These are phyloP conservation scores for cucumber (Cucumis sativus) DNA, from an alignment of 306 rosid genomes.

Conservation along the genomic window Cucumber_9930_V3 NC_026655.2:12574501-12575000, in stretches of 20 bases:
- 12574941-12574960: too few species aligned
- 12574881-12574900: constrained; percentile 38
- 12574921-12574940: too few species aligned
- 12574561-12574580: constrained; percentile 37
- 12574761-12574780: constrained; percentile 76
- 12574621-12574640: constrained; percentile 33
- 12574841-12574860: constrained; percentile 56
- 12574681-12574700: constrained; percentile 54
- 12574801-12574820: constrained; percentile 66
- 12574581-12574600: constrained; percentile 20
- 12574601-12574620: constrained; percentile 48
- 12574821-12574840: constrained; percentile 21
- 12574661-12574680: constrained; percentile 48
- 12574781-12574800: constrained; percentile 49
- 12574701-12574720: constrained; percentile 53
- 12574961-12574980: too few species aligned
- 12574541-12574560: constrained; percentile 48
- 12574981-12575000: too few species aligned
- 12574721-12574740: constrained; percentile 47
- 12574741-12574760: constrained; percentile 73
- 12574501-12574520: constrained; percentile 32
- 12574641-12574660: constrained; percentile 44
- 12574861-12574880: constrained; percentile 55
- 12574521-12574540: constrained; percentile 61
- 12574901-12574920: too few species aligned